phyloP scores from a whole-genome alignment of 176 grass and related monocot species.

The Alopecurus myosuroides region DNA sequence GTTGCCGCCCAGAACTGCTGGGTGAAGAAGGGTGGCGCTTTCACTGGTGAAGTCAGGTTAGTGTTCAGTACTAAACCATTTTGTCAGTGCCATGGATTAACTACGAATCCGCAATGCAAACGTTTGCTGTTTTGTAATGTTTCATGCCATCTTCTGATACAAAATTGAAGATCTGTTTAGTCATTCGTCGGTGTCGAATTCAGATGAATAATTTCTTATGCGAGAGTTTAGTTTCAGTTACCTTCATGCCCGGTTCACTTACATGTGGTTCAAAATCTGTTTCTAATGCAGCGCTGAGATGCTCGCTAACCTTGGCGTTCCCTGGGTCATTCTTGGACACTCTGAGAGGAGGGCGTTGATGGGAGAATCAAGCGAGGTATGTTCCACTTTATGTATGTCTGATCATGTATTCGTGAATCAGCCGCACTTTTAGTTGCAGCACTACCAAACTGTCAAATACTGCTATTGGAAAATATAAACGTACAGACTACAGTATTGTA shows the following conservation, averaged over 20 bases:
- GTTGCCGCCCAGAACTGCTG: constrained; percentile 96
- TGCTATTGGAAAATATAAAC: neutral
- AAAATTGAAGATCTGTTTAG: neutral
- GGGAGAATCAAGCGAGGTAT: constrained; percentile 85
- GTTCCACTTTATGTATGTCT: neutral
- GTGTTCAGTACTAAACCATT: neutral
- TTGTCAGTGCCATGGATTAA: neutral
- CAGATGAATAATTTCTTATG: neutral
- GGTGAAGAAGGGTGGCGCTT: constrained; percentile 94
- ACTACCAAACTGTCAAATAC: neutral
- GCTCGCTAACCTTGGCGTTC: constrained; percentile 76
- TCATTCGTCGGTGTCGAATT: neutral
- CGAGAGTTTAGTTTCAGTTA: neutral
- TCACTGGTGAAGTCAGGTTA: constrained; percentile 87
- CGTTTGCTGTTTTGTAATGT: neutral
- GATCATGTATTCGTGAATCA: neutral
- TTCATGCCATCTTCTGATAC: too few relatives aligned
- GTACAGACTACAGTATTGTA: neutral
- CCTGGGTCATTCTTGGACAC: constrained; percentile 92
- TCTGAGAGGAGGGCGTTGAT: constrained; percentile 85
- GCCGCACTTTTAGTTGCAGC: neutral
- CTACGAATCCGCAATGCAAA: neutral
- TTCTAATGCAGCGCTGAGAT: constrained; percentile 75
- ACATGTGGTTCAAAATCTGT: neutral
- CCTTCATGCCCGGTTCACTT: neutral